Base-by-base conservation (phyloP, 345 rosid genomes). In the Aquilaria malaccensis region DNA sequence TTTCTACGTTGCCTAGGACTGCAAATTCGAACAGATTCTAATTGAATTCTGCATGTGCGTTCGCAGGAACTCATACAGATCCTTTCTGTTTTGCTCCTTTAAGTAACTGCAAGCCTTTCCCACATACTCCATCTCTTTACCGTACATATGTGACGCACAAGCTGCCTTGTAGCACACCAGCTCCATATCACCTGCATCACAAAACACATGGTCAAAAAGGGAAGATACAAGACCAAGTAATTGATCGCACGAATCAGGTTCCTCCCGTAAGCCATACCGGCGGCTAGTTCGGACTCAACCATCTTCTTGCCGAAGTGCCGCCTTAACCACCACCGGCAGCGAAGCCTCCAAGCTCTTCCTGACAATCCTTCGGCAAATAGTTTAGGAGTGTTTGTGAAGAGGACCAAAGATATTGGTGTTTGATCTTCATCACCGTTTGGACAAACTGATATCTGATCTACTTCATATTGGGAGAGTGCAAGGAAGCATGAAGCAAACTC, bases 401-500 rank as follows among this genome's bases (percentile, higher is more conserved):
- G 13, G 52, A 62, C 55, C 12, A 81, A 83, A 53, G 52, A 68
- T 1, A 29, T 43, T 59, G 66, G 78, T 52, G 30, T 62, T 49
- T 31, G 29, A 58, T 67, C 76, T 63, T 74, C 83, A 54, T 65
- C 64, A 33, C 74, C 78, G 52, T 72, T 9, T 6, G 65, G 65
- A 64, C 83, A 83, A 11, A 72, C 76, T 0, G 96, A 93, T 76
- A 82, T 52, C 32, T 76, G 61, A 71, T 85, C 96, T 75, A 87
- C 96, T 52, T 85, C 85, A 30, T 41, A 68, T 12, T 56, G 68
- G 59, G 68, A 61, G 59, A 89, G 76, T 69, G 70, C 37, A 57
- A 72, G 70, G 71, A 88, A 85, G 69, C 97, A 89, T 58, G 61
- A 58, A 14, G 94, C 94, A 45, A 93, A 77, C 74, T 85, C 96